Evolutionary conservation across 2,329 filamentous ascomycete species (phyloP), one percentile per base, ranked within the genome.

Genomic region (Tolypocladium inflatum): DNA sequence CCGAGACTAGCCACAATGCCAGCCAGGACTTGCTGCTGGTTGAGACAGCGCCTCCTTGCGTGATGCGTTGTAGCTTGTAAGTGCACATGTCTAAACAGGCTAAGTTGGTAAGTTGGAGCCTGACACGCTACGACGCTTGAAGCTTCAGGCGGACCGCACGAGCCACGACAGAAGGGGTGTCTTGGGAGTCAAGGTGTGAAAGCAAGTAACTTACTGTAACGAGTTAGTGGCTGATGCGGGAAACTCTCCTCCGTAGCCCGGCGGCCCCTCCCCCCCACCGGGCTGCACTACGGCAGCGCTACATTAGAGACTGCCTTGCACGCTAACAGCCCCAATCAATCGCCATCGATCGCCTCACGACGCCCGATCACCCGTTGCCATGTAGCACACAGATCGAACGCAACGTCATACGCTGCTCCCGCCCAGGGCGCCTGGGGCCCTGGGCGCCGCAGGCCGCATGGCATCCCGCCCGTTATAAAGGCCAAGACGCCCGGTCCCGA

Each of bases 291-390:
- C 53, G 38, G 23, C 6, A n/a, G 38, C 53, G 53, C 23, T 42
- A 55, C 38, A 26, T 55, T 9, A 8, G n/a, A 23, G 23, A 11
- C 17, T 17, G 2, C 7, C 38, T 2, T 55, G 23, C 26, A 30
- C 53, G 53, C 38, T 54, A 54, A 54, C 53, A 42, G 23, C 55
- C 2, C n/a, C 23, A n/a, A 23, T 48, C 63, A 30, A 8, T 62
- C 62, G 61, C 64, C 59, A 65, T 65, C 63, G 62, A 65, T 65
- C 62, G 59, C 45, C 60, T 60, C 61, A 58, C 59, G 57, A 57
- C 58, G 56, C 54, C 56, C 60, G 62, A 64, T 64, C 62, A 62
- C 60, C 57, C 55, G 57, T 59, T 55, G 54, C 35, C 43, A 54
- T 59, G 60, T 62, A 57, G 43, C 55, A 58, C 60, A 55, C 55